Percentiles rank a stretch among this genome's conserved stretches.
These are phyloP conservation scores for Rhexocercosporidium sp. DNA, from an alignment of 2,329 filamentous ascomycete species.

Conservation along the genomic window DNA sequence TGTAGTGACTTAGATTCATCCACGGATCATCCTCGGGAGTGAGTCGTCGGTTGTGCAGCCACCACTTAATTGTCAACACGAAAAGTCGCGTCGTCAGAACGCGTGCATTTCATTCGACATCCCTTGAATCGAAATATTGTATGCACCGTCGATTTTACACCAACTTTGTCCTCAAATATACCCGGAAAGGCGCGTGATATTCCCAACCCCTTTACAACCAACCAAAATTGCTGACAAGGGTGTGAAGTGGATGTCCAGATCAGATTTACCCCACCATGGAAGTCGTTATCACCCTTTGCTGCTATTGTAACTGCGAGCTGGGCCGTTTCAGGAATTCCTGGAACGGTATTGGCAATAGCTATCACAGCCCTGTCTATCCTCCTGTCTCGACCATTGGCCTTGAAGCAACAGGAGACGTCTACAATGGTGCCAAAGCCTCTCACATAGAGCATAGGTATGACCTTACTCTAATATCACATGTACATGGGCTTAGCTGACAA, in stretches of 20 bases:
- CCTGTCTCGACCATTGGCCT: constrained; percentile 33
- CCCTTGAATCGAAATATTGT: background rate
- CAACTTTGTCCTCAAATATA: background rate
- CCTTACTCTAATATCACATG: background rate
- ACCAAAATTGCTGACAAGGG: background rate
- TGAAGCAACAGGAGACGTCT: constrained; percentile 32
- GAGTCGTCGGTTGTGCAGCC: no score
- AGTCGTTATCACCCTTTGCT: constrained; percentile 35
- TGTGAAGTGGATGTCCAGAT: background rate
- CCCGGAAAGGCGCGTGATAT: background rate
- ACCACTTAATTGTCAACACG: background rate
- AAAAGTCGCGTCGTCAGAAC: constrained; percentile 3
- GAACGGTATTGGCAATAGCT: constrained; percentile 41
- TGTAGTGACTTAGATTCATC: no score
- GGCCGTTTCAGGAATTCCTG: constrained; percentile 40
- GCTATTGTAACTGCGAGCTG: constrained; percentile 36
- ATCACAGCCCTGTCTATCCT: constrained; percentile 38
- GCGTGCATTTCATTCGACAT: background rate
- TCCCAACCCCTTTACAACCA: no score
- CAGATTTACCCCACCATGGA: constrained; percentile 28
- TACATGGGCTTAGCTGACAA: background rate
- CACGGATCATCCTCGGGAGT: no score
- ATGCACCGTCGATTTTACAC: background rate
- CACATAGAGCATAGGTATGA: constrained; percentile 38
- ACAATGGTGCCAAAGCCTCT: constrained; percentile 31